Evolutionary conservation across 2,329 filamentous ascomycete species (phyloP).

Genomic region (Pyrenophora tritici-repentis): DNA sequence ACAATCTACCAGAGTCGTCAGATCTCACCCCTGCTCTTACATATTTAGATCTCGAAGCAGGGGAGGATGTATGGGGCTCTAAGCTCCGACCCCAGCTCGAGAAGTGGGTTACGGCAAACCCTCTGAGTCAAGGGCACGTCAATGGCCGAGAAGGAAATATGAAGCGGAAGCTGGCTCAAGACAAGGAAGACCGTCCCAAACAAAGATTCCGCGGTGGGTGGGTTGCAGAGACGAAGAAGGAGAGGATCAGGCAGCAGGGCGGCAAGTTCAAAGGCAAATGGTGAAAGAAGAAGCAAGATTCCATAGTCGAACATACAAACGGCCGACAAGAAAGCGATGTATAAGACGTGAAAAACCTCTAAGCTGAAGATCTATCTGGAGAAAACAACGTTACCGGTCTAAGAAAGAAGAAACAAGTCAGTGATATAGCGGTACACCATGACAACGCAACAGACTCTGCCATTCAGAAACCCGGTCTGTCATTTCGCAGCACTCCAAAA

Average conservation of each 20-base stretch:
- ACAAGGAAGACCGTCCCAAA: constrained; percentile 17
- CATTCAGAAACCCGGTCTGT: too few species aligned
- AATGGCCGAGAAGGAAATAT: constrained; percentile 26
- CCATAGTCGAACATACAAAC: too few species aligned
- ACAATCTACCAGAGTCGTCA: constrained; percentile 2
- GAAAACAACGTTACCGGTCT: too few species aligned
- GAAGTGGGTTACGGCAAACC: constrained; percentile 32
- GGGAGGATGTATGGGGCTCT: constrained; percentile 30
- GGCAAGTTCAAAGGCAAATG: constrained; percentile 36
- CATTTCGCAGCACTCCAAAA: constrained; percentile 28
- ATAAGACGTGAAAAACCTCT: too few species aligned
- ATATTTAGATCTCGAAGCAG: constrained; percentile 28
- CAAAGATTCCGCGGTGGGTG: constrained; percentile 40
- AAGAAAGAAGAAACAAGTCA: too few species aligned
- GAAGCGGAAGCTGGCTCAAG: constrained; percentile 16
- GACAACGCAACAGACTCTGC: constrained; percentile 24
- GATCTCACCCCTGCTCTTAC: constrained; percentile 21
- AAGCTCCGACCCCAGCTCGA: constrained; percentile 28
- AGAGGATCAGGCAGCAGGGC: constrained; percentile 38
- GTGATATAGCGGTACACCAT: constrained; percentile 21
- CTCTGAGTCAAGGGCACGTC: constrained; percentile 17
- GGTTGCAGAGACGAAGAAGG: constrained; percentile 33
- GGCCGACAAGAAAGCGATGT: too few species aligned
- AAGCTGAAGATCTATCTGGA: too few species aligned
- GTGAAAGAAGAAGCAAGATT: constrained; percentile 15